Percentiles rank a stretch among this genome's conserved stretches.
Conservation (phyloP, 2,329 filamentous ascomycete species). For the Ceratocystiopsis sp. region DNA sequence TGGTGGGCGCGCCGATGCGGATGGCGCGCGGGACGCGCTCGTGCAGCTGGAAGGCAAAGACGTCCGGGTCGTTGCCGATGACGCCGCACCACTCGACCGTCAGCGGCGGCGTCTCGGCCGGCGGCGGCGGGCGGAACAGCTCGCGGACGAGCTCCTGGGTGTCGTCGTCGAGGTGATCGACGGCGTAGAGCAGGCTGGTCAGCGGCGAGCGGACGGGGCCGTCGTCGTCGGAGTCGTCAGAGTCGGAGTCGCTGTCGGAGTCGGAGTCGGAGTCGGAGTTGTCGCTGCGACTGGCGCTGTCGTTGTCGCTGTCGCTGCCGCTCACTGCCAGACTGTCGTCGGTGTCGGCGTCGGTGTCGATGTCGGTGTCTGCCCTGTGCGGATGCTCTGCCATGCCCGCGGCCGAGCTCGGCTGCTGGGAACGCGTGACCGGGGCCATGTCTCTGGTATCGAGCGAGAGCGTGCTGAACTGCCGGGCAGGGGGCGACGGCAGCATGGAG, state of each 20-base stretch:
- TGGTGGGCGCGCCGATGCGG: constrained; percentile 26
- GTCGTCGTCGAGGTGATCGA: constrained; percentile 15
- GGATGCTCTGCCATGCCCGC: too few relatives aligned
- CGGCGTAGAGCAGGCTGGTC: constrained; percentile 17
- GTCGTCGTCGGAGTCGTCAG: constrained; percentile 11
- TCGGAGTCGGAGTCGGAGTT: too few relatives aligned
- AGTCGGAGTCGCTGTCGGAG: background rate
- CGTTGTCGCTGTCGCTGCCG: too few relatives aligned
- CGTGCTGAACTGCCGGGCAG: constrained; percentile 3
- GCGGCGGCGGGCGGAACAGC: constrained; percentile 18
- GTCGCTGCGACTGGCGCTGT: too few relatives aligned
- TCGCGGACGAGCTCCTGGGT: constrained; percentile 19
- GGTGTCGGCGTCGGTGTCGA: too few relatives aligned
- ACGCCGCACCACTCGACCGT: constrained; percentile 31
- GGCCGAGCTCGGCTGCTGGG: background rate
- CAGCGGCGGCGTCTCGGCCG: constrained; percentile 28
- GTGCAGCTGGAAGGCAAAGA: constrained; percentile 38
- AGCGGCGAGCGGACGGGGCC: constrained; percentile 16
- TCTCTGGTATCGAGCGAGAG: constrained; percentile 3
- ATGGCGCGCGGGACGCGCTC: constrained; percentile 35
- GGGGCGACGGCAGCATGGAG: constrained; percentile 6
- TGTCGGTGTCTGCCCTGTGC: background rate
- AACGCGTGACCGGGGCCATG: constrained; percentile 9
- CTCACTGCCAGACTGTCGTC: too few relatives aligned
- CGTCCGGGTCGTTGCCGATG: constrained; percentile 19